phyloP scores from a whole-genome alignment of 2,329 filamentous ascomycete genomes.

The Cytospora leucostoma region DNA sequence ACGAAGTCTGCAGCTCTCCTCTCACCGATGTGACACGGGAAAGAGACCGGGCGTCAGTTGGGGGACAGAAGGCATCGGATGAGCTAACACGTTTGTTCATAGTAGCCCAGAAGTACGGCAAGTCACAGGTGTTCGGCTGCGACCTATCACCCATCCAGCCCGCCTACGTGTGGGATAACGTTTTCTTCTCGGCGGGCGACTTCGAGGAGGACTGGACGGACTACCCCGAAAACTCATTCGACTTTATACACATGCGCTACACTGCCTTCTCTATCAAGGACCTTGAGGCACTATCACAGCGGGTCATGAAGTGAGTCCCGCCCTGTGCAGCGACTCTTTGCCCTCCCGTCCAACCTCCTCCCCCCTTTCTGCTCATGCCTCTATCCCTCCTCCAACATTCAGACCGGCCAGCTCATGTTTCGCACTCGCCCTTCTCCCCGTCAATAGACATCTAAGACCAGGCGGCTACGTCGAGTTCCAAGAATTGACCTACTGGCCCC shows the following conservation, averaged over 20 bases:
- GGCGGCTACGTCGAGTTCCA: slow-evolving; percentile 54
- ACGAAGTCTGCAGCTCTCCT: background rate
- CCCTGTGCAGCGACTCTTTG: background rate
- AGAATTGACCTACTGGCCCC: slow-evolving; percentile 45
- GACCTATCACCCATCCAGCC: slow-evolving; percentile 57
- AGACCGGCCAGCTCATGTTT: background rate
- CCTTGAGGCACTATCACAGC: slow-evolving; percentile 42
- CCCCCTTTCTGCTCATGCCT: background rate
- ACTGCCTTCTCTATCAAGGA: slow-evolving; percentile 48
- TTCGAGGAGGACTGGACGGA: slow-evolving; percentile 53
- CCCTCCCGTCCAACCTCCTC: background rate
- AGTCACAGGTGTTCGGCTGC: slow-evolving; percentile 48
- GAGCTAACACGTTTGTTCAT: slow-evolving; percentile 5
- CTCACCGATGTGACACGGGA: background rate
- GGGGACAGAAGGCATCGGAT: background rate
- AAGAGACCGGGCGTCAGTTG: background rate
- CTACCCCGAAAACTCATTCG: slow-evolving; percentile 47
- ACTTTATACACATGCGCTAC: slow-evolving; percentile 53
- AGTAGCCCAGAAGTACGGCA: slow-evolving; percentile 52
- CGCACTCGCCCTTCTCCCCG: background rate
- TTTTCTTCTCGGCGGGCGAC: slow-evolving; percentile 54
- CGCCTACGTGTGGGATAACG: slow-evolving; percentile 52
- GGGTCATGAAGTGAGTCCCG: slow-evolving; percentile 42
- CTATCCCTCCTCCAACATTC: background rate
- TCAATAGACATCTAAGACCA: slow-evolving; percentile 50